phyloP scores from a whole-genome alignment of 2,329 filamentous ascomycete genomes.

The Fusarium denticulatum region DNA sequence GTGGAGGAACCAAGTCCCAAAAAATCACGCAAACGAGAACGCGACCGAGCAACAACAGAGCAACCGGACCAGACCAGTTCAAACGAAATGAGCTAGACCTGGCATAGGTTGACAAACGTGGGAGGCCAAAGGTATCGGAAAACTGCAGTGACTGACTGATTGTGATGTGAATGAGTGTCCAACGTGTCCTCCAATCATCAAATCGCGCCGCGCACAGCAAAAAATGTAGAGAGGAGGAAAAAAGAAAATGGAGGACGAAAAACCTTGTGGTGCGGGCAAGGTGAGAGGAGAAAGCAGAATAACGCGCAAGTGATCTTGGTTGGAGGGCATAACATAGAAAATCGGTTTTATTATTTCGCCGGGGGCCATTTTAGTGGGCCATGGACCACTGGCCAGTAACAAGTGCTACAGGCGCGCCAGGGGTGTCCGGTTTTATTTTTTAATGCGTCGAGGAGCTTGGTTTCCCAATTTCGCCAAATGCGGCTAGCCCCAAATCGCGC shows the following conservation, averaged over 20 bases:
- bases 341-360: slow-evolving; percentile 42
- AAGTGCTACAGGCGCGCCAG: slow-evolving; percentile 33
- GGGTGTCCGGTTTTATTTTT: slow-evolving; percentile 41
- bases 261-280: background rate
- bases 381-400: background rate
- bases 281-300: slow-evolving; percentile 9
- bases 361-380: background rate
- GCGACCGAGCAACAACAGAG: slow-evolving; percentile 25
- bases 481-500: slow-evolving; percentile 46
- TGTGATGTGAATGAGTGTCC: background rate
- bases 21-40: slow-evolving; percentile 7
- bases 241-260: background rate
- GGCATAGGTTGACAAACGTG: background rate
- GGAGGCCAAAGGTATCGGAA: slow-evolving; percentile 19
- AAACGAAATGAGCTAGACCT: slow-evolving; percentile 9
- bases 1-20: background rate
- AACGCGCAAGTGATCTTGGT: slow-evolving; percentile 28
- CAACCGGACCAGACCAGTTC: slow-evolving; percentile 8
- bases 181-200: slow-evolving; percentile 27
- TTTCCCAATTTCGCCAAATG: slow-evolving; percentile 46
- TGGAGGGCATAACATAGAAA: slow-evolving; percentile 3
- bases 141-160: slow-evolving; percentile 19
- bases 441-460: slow-evolving; percentile 28
- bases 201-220: slow-evolving; percentile 6
- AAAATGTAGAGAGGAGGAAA: slow-evolving; percentile 9